Evolutionary conservation across 1,284 basidiomycete genomes (phyloP).

Genomic region (Coniferiporia sulphurascens): DNA sequence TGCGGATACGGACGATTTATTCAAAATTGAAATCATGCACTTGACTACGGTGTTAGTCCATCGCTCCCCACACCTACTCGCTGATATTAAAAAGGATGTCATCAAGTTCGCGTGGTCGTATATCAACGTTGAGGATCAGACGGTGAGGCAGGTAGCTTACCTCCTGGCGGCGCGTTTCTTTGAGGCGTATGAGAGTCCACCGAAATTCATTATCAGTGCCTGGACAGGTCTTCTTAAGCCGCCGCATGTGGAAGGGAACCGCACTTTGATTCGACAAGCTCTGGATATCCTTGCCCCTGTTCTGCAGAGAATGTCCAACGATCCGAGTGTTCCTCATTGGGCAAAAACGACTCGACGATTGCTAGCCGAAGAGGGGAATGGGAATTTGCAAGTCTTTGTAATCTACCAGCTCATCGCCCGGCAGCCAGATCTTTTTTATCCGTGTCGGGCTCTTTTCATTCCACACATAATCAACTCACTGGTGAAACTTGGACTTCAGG

Average conservation of each 20-base stretch:
- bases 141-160: constrained; percentile 94
- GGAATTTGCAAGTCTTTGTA: constrained; percentile 77
- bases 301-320: constrained; percentile 53
- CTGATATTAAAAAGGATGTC: constrained; percentile 86
- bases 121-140: constrained; percentile 80
- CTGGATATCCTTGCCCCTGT: constrained; percentile 89
- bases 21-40: constrained; percentile 89
- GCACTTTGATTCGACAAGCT: constrained; percentile 80
- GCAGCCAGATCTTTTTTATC: constrained; percentile 90
- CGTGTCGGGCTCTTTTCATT: constrained; percentile 91
- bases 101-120: constrained; percentile 95
- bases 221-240: constrained; percentile 91
- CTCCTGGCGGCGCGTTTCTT: constrained; percentile 95
- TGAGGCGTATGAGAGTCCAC: constrained; percentile 84
- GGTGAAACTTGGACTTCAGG: constrained; percentile 80
- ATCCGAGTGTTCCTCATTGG: constrained; percentile 77
- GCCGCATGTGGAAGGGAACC: constrained; percentile 73
- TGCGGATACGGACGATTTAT: constrained; percentile 66
- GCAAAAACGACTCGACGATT: constrained; percentile 85
- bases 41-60: constrained; percentile 90
- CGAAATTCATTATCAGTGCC: constrained; percentile 92
- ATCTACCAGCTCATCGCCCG: constrained; percentile 93
- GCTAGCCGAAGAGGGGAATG: constrained; percentile 85
- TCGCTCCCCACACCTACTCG: constrained; percentile 72
- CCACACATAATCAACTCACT: constrained; percentile 93